phyloP scores from a whole-genome alignment of 148 eudicot genomes.

The Oxyria digyna region DNA sequence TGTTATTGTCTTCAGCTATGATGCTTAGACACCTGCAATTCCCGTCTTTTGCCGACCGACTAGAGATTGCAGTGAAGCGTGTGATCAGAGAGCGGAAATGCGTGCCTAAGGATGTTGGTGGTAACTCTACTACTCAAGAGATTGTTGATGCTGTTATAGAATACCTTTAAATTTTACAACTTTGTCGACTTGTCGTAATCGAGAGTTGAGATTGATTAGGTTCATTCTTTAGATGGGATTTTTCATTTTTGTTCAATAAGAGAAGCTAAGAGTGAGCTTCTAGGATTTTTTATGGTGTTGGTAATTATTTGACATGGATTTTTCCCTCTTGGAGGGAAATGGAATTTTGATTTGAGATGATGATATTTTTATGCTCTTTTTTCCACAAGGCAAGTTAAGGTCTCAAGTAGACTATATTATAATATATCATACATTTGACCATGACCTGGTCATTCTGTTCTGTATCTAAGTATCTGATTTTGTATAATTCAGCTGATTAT shows the following conservation, averaged over 20 bases:
- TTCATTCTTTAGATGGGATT: neutral
- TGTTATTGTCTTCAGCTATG: constrained; percentile 74
- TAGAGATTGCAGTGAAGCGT: constrained; percentile 50
- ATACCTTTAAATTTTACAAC: constrained; percentile 20
- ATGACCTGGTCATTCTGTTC: neutral
- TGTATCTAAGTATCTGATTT: neutral
- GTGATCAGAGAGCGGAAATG: constrained; percentile 46
- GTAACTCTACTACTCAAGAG: constrained; percentile 56
- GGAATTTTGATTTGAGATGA: constrained; percentile 1
- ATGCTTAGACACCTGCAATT: constrained; percentile 82
- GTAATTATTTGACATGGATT: neutral
- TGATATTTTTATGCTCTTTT: neutral
- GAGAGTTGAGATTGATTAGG: neutral
- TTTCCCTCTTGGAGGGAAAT: constrained; percentile 3
- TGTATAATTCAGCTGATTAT: neutral
- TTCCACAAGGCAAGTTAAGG: too few relatives aligned
- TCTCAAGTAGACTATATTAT: neutral
- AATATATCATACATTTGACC: neutral
- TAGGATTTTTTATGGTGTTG: neutral
- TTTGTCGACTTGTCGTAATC: neutral
- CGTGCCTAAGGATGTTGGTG: constrained; percentile 69
- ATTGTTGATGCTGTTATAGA: constrained; percentile 69
- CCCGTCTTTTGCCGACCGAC: constrained; percentile 64
- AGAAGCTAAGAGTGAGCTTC: neutral
- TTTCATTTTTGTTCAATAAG: neutral